phyloP scores from a whole-genome alignment of 495 filamentous ascomycete genomes.

The Xylaria acuta region DNA sequence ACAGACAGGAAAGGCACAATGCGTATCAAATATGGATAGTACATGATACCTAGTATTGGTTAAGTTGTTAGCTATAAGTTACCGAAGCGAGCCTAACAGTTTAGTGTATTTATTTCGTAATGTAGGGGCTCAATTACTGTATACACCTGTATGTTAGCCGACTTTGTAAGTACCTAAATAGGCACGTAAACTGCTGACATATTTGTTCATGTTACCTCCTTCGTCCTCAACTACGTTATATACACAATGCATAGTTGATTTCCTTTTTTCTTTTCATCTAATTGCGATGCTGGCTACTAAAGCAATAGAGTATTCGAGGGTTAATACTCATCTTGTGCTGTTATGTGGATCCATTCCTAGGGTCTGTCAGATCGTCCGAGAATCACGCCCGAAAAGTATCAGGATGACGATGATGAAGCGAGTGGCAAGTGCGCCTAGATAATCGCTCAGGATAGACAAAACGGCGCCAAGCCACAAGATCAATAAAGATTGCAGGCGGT shows the following conservation, averaged over 20 bases:
- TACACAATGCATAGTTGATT: not conserved
- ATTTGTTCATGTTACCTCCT: not conserved
- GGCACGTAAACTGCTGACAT: not conserved
- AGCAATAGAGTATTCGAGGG: not conserved
- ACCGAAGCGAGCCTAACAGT: not conserved
- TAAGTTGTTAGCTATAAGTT: not conserved
- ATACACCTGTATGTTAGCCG: not conserved
- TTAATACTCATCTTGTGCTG: not conserved
- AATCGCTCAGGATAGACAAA: not conserved
- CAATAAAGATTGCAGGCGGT: not conserved
- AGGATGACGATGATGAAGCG: constrained; percentile 12
- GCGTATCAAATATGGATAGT: too few relatives aligned
- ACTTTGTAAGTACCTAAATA: not conserved
- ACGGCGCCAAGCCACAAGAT: not conserved
- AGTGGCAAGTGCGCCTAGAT: not conserved
- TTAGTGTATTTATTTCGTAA: not conserved
- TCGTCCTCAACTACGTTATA: not conserved
- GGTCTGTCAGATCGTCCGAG: constrained; percentile 20
- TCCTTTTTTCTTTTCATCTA: not conserved
- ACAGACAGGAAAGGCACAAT: not conserved
- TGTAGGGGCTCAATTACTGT: not conserved
- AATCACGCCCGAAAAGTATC: constrained; percentile 19
- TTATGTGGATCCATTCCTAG: not conserved
- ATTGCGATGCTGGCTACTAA: not conserved
- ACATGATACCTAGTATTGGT: not conserved